A percentile compares a stretch with the other conserved stretches of the same genome.
Conservation (phyloP, 257 asterid species). For the Cinchona pubescens region DNA sequence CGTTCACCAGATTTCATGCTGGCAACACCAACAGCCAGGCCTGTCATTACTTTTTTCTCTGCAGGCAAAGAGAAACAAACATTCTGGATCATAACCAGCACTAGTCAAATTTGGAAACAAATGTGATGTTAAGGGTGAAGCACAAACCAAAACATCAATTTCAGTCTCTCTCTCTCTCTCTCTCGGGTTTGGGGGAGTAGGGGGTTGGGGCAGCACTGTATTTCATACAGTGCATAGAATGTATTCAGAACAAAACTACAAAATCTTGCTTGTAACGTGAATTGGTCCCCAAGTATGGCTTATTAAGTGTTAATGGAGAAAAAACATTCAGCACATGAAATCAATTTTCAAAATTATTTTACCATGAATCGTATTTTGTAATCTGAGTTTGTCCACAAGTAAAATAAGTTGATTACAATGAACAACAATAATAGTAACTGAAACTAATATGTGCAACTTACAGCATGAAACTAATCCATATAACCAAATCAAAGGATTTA, state of each 20-base stretch:
- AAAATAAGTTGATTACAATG: neutral
- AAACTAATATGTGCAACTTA: neutral
- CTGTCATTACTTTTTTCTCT: slow-evolving; percentile 92
- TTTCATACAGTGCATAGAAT: neutral
- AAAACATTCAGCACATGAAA: neutral
- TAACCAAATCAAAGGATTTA: neutral
- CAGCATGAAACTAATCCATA: no score
- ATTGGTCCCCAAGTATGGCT: neutral
- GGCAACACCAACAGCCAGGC: slow-evolving; percentile 80
- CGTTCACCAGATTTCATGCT: slow-evolving; percentile 91
- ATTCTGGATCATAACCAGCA: slow-evolving; percentile 10
- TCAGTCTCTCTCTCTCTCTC: neutral
- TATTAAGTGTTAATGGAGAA: neutral
- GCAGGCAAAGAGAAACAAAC: slow-evolving; percentile 30
- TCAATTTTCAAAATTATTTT: neutral
- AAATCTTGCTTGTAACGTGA: neutral
- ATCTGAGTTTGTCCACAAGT: neutral
- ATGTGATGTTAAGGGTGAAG: neutral
- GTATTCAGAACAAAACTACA: neutral
- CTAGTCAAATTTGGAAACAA: neutral
- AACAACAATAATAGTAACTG: neutral
- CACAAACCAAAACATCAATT: neutral
- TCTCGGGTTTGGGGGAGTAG: slow-evolving; percentile 4
- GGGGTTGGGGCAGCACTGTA: neutral
- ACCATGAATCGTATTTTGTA: neutral